Evolutionary conservation across 2,329 filamentous ascomycete species (phyloP).

Genomic region (Colletotrichum magnum): DNA sequence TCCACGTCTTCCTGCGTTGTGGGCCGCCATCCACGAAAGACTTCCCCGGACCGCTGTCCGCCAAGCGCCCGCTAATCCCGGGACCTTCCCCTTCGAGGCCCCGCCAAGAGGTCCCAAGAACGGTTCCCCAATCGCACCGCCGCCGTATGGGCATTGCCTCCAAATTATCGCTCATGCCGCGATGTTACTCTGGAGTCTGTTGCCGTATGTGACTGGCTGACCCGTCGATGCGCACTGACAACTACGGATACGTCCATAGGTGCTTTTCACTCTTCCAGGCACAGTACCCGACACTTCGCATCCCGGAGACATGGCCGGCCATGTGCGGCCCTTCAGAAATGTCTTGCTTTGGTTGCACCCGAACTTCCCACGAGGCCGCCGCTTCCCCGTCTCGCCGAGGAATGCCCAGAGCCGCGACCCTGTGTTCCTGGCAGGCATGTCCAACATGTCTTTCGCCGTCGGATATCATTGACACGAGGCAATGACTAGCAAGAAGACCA

Average conservation of each 20-base stretch:
- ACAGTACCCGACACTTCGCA: neutral
- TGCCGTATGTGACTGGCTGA: conserved; percentile 9
- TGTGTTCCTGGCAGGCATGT: conserved; percentile 12
- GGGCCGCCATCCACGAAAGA: conserved; percentile 6
- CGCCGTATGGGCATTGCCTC: conserved; percentile 1
- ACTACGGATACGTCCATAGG: too few species aligned
- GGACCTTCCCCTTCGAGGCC: conserved; percentile 38
- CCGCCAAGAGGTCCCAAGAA: conserved; percentile 38
- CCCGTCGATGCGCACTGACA: neutral
- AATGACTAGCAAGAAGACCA: conserved; percentile 21
- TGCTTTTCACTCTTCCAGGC: too few species aligned
- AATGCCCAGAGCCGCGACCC: conserved; percentile 32
- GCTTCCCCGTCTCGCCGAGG: conserved; percentile 12
- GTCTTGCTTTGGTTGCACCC: conserved; percentile 18
- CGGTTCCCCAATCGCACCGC: conserved; percentile 5
- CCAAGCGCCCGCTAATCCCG: conserved; percentile 29
- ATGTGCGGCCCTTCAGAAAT: conserved; percentile 1
- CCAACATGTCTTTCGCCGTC: conserved; percentile 10
- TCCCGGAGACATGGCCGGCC: conserved; percentile 10
- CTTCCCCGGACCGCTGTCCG: conserved; percentile 40
- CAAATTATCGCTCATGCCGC: conserved; percentile 25
- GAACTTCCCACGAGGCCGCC: conserved; percentile 8
- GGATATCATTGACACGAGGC: conserved; percentile 16
- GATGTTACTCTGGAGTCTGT: conserved; percentile 20
- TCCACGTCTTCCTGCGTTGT: conserved; percentile 8